These are phyloP conservation scores for Luffa aegyptiaca DNA, from an alignment of 306 rosid genomes.

Conservation along the genomic window DNA sequence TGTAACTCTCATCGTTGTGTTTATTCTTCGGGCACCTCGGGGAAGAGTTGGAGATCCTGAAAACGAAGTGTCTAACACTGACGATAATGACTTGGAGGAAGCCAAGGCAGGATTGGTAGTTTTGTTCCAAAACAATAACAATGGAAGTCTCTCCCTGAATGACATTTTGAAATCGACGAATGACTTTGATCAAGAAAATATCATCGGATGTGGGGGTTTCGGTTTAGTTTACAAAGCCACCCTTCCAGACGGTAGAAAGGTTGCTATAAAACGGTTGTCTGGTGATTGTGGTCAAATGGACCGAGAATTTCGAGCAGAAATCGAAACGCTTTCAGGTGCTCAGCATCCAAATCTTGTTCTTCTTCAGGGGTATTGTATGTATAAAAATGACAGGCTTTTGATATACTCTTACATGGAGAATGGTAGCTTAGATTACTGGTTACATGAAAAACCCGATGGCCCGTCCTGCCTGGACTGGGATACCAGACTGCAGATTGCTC, in stretches of 20 bases:
- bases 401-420: conserved; percentile 39
- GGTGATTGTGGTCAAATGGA: conserved; percentile 40
- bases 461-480: conserved; percentile 22
- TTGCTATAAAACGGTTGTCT: conserved; percentile 32
- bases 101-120: not conserved
- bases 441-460: conserved; percentile 28
- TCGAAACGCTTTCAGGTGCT: conserved; percentile 38
- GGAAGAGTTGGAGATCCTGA: conserved; percentile 1
- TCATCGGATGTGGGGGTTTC: conserved; percentile 37
- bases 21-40: conserved; percentile 6
- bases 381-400: conserved; percentile 27
- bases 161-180: conserved; percentile 28
- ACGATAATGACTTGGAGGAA: not conserved
- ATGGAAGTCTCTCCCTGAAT: conserved; percentile 22
- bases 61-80: not conserved
- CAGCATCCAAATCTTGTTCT: conserved; percentile 35
- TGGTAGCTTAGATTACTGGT: conserved; percentile 34
- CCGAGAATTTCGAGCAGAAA: conserved; percentile 34
- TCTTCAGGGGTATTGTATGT: conserved; percentile 35
- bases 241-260: conserved; percentile 28
- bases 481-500: conserved; percentile 25
- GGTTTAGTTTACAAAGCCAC: conserved; percentile 35
- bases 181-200: conserved; percentile 27
- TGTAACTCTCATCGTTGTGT: conserved; percentile 9
- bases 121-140: not conserved